These are phyloP conservation scores for Pugionium cornutum DNA, from an alignment of 345 rosid species.

Conservation along the genomic window DNA sequence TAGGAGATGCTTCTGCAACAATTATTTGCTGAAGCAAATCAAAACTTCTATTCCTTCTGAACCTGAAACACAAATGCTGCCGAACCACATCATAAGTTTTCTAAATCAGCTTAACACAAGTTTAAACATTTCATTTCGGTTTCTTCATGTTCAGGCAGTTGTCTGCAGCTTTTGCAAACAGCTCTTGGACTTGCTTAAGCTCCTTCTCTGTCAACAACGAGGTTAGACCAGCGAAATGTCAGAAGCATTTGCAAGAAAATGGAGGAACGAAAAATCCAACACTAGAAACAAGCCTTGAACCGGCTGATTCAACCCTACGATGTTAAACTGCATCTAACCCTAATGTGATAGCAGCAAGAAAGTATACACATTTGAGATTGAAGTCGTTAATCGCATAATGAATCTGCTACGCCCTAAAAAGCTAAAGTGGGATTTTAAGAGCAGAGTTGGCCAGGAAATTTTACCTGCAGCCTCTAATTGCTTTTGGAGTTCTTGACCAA, in stretches of 20 bases:
- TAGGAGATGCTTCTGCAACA: background rate
- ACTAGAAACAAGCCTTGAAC: background rate
- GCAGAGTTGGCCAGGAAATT: background rate
- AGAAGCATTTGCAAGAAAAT: conserved; percentile 10
- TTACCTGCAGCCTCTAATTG: conserved; percentile 95
- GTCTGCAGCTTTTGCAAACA: conserved; percentile 80
- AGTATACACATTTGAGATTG: too few species aligned
- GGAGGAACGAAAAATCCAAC: background rate
- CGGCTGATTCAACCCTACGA: too few species aligned
- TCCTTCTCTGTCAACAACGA: conserved; percentile 68
- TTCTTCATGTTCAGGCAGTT: conserved; percentile 83
- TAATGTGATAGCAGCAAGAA: background rate
- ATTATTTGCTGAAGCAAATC: background rate
- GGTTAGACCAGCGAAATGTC: background rate
- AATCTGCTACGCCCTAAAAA: background rate
- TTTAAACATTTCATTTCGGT: conserved; percentile 47
- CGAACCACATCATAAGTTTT: conserved; percentile 14
- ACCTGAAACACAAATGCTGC: background rate
- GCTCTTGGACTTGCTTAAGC: conserved; percentile 76
- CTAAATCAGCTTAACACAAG: conserved; percentile 13
- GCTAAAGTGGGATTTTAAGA: background rate
- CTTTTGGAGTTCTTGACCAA: conserved; percentile 86
- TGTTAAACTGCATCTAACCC: background rate
- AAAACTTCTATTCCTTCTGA: background rate
- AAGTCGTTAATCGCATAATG: too few species aligned